These are phyloP conservation scores for Borovskyia barvae DNA, from an alignment of 208 protist genomes.

Conservation along the genomic window DNA sequence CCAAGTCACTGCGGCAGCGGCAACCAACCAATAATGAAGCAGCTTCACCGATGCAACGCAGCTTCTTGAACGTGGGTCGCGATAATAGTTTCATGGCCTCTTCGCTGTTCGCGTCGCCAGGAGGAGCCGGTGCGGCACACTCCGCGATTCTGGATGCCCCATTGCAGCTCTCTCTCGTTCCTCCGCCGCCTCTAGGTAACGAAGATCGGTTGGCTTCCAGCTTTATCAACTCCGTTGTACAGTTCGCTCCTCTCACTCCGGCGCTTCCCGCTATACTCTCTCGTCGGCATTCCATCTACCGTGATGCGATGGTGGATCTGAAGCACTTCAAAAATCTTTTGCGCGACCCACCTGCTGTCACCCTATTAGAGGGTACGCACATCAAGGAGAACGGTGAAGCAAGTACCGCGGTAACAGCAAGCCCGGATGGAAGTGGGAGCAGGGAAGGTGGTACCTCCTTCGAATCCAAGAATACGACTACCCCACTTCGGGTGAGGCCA, in stretches of 20 bases:
- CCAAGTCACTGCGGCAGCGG: conserved; percentile 9
- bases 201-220: conserved; percentile 16
- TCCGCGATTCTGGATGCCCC: conserved; percentile 31
- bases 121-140: background rate
- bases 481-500: no score
- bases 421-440: no score
- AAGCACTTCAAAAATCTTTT: conserved; percentile 12
- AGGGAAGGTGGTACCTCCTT: no score
- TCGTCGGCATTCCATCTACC: conserved; percentile 22
- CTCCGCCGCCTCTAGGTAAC: conserved; percentile 9
- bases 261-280: conserved; percentile 4
- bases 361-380: no score
- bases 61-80: conserved; percentile 14
- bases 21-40: conserved; percentile 10
- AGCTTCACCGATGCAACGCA: conserved; percentile 15
- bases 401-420: no score
- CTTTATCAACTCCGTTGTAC: conserved; percentile 26
- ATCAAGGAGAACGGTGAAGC: no score
- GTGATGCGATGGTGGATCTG: conserved; percentile 17
- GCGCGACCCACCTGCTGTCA: no score
- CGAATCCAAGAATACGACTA: no score
- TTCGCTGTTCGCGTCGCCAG: conserved; percentile 2
- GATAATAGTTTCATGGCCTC: conserved; percentile 12
- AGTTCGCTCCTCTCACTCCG: conserved; percentile 16
- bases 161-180: conserved; percentile 25